Base-by-base conservation (phyloP, 202 grass and related monocot genomes). In the Zoysia matrella region DNA sequence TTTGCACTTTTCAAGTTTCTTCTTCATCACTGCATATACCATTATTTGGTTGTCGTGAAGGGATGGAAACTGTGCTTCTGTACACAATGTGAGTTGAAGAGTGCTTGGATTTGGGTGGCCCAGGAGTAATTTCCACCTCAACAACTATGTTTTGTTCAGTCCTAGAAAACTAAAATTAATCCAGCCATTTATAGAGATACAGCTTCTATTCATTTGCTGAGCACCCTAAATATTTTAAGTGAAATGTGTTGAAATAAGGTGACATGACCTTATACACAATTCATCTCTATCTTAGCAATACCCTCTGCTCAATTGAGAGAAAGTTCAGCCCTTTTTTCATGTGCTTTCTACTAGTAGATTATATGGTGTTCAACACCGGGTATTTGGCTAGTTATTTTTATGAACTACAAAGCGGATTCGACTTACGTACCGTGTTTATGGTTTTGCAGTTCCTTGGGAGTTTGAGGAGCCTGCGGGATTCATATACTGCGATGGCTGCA, bases 401-500 rank as follows among this genome's bases (percentile, higher is more conserved):
- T 18, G 30, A 68, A 47, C 18, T 43, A 66, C 15, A 65, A 61
- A 69, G 30, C 73, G 77, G 52, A 43, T 78, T 71, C 74, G 22
- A 83, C 63, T 14, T 65, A 64, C 56, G 15, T 60, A 36, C 58
- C 76, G 89, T 86, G n/a, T 73, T 47, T 64, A 2, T 70, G 48
- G 42, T 81, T 78, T 78, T 76, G 53, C 89, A 98, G 96, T 98
- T 98, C 77, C 88, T 95, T 56, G 92, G 96, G 66, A 94, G 95
- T 74, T 83, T 98, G 87, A 93, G 91, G 85, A 93, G 89, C 45
- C 86, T 98, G 43, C 85, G 90, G 44, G 96, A 98, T 83, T 95
- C 96, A 13, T 98, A 98, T 82, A 78, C 85, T 47, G 86, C 87
- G 30, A 98, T 98, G 96, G 88, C 90, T 22, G 78, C 84, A 36